Conservation (phyloP, 2,329 filamentous ascomycete genomes). For the Phialophora expanda region DNA sequence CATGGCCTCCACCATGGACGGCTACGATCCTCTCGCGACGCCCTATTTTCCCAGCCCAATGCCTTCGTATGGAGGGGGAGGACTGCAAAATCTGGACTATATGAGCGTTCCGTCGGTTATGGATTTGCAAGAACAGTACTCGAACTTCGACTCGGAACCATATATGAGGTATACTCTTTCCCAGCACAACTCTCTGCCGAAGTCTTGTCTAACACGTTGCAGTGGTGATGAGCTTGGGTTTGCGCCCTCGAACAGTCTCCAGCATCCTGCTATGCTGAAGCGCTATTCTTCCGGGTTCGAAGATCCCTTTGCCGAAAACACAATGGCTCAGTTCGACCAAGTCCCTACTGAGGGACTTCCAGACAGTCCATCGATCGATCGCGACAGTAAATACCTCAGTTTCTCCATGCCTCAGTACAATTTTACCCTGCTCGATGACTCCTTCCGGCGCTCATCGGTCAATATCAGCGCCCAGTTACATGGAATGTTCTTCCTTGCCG, state of each 20-base stretch:
- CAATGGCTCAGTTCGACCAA: constrained; percentile 52
- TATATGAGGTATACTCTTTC: constrained; percentile 60
- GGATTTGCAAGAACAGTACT: constrained; percentile 63
- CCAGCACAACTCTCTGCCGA: neutral
- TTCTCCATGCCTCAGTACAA: constrained; percentile 70
- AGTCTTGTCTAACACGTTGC: constrained; percentile 29
- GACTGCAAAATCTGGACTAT: constrained; percentile 56
- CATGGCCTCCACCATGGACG: constrained; percentile 53
- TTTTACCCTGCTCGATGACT: constrained; percentile 65
- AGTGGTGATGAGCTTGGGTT: constrained; percentile 61
- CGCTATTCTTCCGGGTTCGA: constrained; percentile 56
- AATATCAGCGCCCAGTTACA: constrained; percentile 67
- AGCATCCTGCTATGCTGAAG: constrained; percentile 50
- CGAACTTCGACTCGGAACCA: constrained; percentile 65
- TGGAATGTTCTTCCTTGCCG: constrained; percentile 72
- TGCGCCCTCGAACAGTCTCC: constrained; percentile 50
- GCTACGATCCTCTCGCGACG: constrained; percentile 67
- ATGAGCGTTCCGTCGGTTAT: constrained; percentile 57
- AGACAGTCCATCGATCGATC: constrained; percentile 65
- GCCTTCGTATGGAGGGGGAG: constrained; percentile 52
- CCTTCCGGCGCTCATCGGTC: constrained; percentile 60
- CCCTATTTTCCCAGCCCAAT: constrained; percentile 65
- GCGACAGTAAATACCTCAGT: constrained; percentile 73
- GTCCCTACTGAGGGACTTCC: constrained; percentile 52
- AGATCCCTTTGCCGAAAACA: constrained; percentile 59